Evolutionary conservation across 805 yeast species (phyloP), one percentile per base, ranked within the genome.

Genomic region (Clavispora phyllophila): DNA sequence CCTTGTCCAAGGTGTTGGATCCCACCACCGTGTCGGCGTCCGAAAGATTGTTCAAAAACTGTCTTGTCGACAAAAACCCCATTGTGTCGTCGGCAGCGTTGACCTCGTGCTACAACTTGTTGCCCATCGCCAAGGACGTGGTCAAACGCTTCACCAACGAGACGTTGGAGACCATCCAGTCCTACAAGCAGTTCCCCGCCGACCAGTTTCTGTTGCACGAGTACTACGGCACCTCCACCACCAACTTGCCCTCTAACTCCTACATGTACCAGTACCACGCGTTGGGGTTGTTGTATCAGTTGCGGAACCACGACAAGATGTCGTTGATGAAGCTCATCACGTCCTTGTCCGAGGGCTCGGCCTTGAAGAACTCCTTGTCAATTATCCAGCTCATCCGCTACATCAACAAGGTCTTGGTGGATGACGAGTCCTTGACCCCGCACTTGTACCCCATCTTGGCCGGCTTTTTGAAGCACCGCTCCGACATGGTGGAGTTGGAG

Each of bases 251-350:
- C 39, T 70, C 80, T 14, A 81, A 91, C 35, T 79, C 95, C 17
- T 81, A 76, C 64, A 84, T 87, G 73, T 77, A 95, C 45, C 98
- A 93, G 71, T 93, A 91, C 67, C 98, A 93, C 64, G 97, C 99
- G 3, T 72, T 93, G 53, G 97, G 96, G 19, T 75, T 93, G 55
- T 70, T 95, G 54, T 90, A 89, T 62, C 85, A 86, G 54, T 75
- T 93, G 64, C 81, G 95, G 62, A 83, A 83, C 56, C 95, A 85
- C 62, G 99, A 93, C 61, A 83, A 85, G 55, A 88, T 93, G 91
- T 96, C 97, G 2, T 72, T 93, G 56, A 78, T 87, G 76, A 91
- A 91, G 65, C 73, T 93, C 71, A 84, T 90, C 56, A 87, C 89
- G 56, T 87, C 87, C 46, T 79, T 86, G 55, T 65, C 73, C 37